Evolutionary conservation across 768 basidiomycete genomes (phyloP), one percentile per base, ranked within the genome.

Genomic region (Suillus cothurnatus): DNA sequence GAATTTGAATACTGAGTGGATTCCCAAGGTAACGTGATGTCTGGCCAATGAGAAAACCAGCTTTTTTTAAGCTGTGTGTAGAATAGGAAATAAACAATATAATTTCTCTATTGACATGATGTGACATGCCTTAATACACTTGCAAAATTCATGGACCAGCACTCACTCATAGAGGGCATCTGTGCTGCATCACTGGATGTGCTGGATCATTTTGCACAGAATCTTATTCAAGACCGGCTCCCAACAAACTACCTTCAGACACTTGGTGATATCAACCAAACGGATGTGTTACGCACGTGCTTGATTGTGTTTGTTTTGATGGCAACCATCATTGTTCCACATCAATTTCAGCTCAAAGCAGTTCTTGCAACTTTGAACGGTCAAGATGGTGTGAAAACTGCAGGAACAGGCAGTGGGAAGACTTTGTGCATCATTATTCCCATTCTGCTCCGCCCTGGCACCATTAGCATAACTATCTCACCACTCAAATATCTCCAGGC

Each of bases 91-190:
- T 59, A 15, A 60, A 43, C 45, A 57, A 32, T 59, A 57, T 17
- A 61, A 34, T 17, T 21, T n/a, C 41, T 17, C 14, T 26, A 49
- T 61, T n/a, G n/a, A n/a, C n/a, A 7, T 49, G 39, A 17, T 55
- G 21, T 36, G 50, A 62, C 17, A 21, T 19, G 14, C 21, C 43
- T 32, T n/a, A n/a, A n/a, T 61, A n/a, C 45, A 71, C 70, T 26
- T 45, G 19, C 19, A 19, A 43, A 45, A 45, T 45, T 45, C 43
- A 45, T 45, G 43, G 43, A 45, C 43, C 43, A 45, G 21, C 23
- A 55, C 26, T 55, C 53, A 17, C 39, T 41, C 39, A 41, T 41
- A 15, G 39, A 41, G 39, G 39, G 39, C 3, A 41, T 41, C 39
- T 12, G 7, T 28, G 34, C 26, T 55, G 28, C 34, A 28, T 34